Conservation (phyloP, 176 grass and related monocot species). For the Oryza australiensis region DNA sequence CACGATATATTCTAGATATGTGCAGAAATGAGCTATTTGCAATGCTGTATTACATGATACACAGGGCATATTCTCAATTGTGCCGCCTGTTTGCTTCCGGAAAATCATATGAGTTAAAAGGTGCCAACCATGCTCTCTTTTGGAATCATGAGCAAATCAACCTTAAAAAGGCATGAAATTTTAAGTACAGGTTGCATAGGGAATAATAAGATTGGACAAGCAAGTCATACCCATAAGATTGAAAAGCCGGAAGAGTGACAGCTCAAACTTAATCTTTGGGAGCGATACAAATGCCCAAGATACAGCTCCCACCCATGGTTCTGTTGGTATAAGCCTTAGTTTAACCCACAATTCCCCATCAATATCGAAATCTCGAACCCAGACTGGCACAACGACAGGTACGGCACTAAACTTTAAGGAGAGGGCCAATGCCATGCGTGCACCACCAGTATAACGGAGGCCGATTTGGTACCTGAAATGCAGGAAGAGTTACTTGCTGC, state of each 20-base stretch:
- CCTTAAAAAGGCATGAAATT: neutral
- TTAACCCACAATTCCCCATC: constrained; percentile 98
- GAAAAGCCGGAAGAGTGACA: constrained; percentile 79
- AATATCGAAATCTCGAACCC: constrained; percentile 94
- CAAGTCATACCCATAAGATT: constrained; percentile 81
- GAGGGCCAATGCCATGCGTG: constrained; percentile 82
- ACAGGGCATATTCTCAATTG: neutral
- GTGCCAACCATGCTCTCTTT: neutral
- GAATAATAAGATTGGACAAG: constrained; percentile 8
- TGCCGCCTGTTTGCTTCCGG: neutral
- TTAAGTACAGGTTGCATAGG: neutral
- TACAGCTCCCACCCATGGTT: constrained; percentile 90
- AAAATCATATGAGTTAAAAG: neutral
- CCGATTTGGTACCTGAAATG: constrained; percentile 91
- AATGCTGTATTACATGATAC: neutral
- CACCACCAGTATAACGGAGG: constrained; percentile 84
- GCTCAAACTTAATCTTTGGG: constrained; percentile 91
- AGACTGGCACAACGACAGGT: constrained; percentile 75
- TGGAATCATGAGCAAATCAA: neutral
- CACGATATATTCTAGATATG: neutral
- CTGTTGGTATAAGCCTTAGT: constrained; percentile 80
- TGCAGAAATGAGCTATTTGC: neutral
- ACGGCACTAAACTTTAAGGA: constrained; percentile 79
- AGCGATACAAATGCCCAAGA: constrained; percentile 99
- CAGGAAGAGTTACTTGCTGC: neutral